These are phyloP conservation scores for Pisolithus thermaeus DNA, from an alignment of 1,284 basidiomycete species.

Conservation along the genomic window DNA sequence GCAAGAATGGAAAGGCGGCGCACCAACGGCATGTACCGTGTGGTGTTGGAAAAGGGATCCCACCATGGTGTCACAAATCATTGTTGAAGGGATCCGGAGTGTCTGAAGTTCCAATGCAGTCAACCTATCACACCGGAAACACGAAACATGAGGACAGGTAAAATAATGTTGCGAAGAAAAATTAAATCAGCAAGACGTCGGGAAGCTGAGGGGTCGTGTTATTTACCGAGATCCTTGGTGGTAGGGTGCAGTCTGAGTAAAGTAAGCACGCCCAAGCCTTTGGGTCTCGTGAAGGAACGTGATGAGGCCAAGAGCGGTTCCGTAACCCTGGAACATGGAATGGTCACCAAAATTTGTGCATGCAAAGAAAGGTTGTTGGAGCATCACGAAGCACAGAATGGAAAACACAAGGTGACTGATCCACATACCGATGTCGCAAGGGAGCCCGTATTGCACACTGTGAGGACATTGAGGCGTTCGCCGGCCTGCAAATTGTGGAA, in stretches of 20 bases:
- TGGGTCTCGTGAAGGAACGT: conserved; percentile 78
- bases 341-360: neutral
- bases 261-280: conserved; percentile 77
- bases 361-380: neutral
- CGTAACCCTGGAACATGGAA: conserved; percentile 65
- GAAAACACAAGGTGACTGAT: conserved; percentile 10
- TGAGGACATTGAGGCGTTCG: conserved; percentile 69
- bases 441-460: conserved; percentile 94
- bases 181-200: neutral
- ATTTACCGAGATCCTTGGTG: conserved; percentile 78
- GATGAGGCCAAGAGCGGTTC: conserved; percentile 90
- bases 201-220: neutral
- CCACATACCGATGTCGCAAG: conserved; percentile 79
- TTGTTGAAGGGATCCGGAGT: conserved; percentile 77
- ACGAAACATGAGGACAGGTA: neutral
- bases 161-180: neutral
- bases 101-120: conserved; percentile 85
- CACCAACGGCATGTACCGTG: conserved; percentile 81
- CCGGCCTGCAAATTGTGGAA: conserved; percentile 35
- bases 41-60: conserved; percentile 87
- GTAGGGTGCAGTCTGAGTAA: conserved; percentile 89
- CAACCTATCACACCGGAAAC: conserved; percentile 40
- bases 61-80: conserved; percentile 95
- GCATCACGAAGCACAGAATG: neutral
- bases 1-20: conserved; percentile 19